These are phyloP conservation scores for Rhynchosporium graminicola DNA, from an alignment of 2,329 filamentous ascomycete species.

Conservation along the genomic window DNA sequence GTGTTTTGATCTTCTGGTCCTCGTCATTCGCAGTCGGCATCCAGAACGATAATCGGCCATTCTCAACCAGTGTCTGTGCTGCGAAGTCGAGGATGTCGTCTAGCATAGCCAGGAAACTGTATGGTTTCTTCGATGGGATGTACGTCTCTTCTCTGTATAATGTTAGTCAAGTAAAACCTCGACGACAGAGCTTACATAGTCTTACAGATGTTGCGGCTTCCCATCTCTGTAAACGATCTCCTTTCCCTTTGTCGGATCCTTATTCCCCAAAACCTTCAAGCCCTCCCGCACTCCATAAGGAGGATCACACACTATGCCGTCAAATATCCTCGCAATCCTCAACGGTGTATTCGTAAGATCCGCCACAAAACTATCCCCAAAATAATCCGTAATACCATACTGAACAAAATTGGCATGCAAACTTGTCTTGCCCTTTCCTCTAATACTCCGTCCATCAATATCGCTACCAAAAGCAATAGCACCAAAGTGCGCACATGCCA, in stretches of 20 bases:
- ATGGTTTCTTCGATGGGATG: conserved; percentile 85
- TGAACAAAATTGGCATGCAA: conserved; percentile 75
- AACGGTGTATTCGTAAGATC: conserved; percentile 89
- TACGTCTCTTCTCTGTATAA: conserved; percentile 61
- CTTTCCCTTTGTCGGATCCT: conserved; percentile 62
- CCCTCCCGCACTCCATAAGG: conserved; percentile 96
- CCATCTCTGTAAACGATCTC: conserved; percentile 67
- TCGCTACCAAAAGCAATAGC: conserved; percentile 83
- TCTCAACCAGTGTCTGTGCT: conserved; percentile 71
- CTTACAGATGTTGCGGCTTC: conserved; percentile 66
- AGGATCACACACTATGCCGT: conserved; percentile 93
- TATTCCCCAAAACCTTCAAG: conserved; percentile 78
- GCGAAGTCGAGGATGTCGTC: conserved; percentile 88
- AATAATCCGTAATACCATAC: conserved; percentile 66
- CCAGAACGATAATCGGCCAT: conserved; percentile 88
- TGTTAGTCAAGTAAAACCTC: background rate
- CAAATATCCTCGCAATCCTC: conserved; percentile 60
- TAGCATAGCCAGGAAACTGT: conserved; percentile 87
- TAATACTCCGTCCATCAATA: conserved; percentile 87
- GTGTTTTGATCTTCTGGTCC: conserved; percentile 73
- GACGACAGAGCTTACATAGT: conserved; percentile 17
- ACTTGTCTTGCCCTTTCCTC: conserved; percentile 61
- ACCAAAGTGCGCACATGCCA: conserved; percentile 89
- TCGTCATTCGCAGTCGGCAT: conserved; percentile 90
- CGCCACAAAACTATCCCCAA: conserved; percentile 79